phyloP scores from a whole-genome alignment of 495 filamentous ascomycete species.

The Trichoderma parareesei region DNA sequence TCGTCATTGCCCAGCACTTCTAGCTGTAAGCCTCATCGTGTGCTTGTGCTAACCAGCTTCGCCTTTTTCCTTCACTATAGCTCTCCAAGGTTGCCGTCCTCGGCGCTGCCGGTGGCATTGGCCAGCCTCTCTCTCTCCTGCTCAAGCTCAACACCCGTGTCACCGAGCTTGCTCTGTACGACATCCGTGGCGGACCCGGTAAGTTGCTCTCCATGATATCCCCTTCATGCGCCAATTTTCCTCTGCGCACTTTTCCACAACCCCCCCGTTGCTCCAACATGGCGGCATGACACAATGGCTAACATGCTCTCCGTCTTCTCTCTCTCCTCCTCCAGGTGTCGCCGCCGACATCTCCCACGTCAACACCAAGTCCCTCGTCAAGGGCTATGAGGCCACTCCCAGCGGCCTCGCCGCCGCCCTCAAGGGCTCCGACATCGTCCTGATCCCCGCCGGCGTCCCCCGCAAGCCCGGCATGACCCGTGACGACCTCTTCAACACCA shows the following conservation, averaged over 20 bases:
- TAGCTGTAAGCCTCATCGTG: conserved; percentile 6
- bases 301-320: neutral
- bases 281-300: neutral
- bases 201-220: conserved; percentile 24
- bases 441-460: conserved; percentile 96
- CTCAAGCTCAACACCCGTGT: conserved; percentile 96
- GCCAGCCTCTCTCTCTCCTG: conserved; percentile 93
- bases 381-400: conserved; percentile 71
- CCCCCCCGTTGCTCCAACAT: conserved; percentile 11
- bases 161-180: conserved; percentile 88
- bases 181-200: conserved; percentile 93
- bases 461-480: conserved; percentile 99
- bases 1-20: neutral
- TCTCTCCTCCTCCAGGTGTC: conserved; percentile 56
- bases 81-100: conserved; percentile 94
- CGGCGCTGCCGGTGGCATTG: conserved; percentile 94
- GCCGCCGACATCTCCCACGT: conserved; percentile 96
- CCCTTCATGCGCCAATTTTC: conserved; percentile 1
- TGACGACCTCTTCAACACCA: conserved; percentile 99
- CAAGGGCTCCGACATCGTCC: conserved; percentile 81
- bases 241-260: neutral
- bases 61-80: conserved; percentile 37
- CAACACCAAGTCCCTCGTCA: conserved; percentile 96
- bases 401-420: conserved; percentile 68
- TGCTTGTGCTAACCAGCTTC: conserved; percentile 22